Conservation (phyloP, 2,329 filamentous ascomycete species). For the Pyricularia pennisetigena region DNA sequence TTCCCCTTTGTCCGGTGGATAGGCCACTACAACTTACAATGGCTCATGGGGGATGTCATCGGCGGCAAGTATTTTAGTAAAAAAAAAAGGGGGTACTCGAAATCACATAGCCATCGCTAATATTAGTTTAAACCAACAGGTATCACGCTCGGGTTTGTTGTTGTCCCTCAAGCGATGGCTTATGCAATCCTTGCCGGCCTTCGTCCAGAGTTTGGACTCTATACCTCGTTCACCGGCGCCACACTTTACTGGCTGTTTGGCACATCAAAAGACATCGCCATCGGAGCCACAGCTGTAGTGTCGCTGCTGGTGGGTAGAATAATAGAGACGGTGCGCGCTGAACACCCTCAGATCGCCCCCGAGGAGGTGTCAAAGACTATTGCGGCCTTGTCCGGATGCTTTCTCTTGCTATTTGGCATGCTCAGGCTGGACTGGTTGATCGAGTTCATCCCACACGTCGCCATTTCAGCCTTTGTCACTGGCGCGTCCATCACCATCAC, state of each 20-base stretch:
- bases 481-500: slow-evolving; percentile 40
- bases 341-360: slow-evolving; percentile 20
- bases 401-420: slow-evolving; percentile 34
- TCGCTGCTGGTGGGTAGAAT: slow-evolving; percentile 40
- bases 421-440: slow-evolving; percentile 37
- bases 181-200: slow-evolving; percentile 65
- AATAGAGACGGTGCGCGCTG: slow-evolving; percentile 24
- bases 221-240: slow-evolving; percentile 75
- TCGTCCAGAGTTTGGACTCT: slow-evolving; percentile 62
- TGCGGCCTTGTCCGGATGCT: slow-evolving; percentile 30
- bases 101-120: neutral
- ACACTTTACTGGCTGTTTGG: slow-evolving; percentile 77
- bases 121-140: neutral
- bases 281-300: slow-evolving; percentile 51
- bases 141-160: slow-evolving; percentile 31
- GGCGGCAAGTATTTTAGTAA: neutral
- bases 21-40: slow-evolving; percentile 2
- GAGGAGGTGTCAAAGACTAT: slow-evolving; percentile 32
- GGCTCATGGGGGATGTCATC: slow-evolving; percentile 5
- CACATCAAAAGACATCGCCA: slow-evolving; percentile 78
- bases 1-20: slow-evolving; percentile 42
- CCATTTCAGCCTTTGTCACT: slow-evolving; percentile 41
- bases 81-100: too few species aligned
- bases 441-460: slow-evolving; percentile 39
- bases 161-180: slow-evolving; percentile 72